Evolutionary conservation across 179 eudicot species (phyloP).

Genomic region (Camellia oleifera): DNA sequence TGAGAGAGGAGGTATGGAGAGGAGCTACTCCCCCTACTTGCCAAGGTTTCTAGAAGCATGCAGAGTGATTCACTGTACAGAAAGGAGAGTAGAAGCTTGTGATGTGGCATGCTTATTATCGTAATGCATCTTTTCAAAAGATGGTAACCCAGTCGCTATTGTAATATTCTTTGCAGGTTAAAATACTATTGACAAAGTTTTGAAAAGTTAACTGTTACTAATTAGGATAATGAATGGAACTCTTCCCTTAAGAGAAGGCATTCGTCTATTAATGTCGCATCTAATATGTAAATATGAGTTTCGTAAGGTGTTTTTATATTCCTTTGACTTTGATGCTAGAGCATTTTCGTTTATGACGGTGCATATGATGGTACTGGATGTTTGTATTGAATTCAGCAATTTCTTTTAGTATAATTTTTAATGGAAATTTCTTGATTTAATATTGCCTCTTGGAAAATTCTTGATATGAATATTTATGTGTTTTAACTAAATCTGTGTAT

Average conservation of each 20-base stretch:
- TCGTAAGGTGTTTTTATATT: background rate
- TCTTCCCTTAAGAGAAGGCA: background rate
- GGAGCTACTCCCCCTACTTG: too few species aligned
- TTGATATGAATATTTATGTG: background rate
- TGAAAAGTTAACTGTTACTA: too few species aligned
- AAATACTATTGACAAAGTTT: background rate
- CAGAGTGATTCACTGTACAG: background rate
- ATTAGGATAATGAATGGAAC: too few species aligned
- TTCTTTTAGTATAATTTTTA: background rate
- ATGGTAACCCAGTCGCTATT: background rate
- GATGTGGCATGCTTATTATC: background rate
- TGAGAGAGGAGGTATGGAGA: too few species aligned
- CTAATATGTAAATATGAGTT: background rate
- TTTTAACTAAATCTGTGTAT: too few species aligned
- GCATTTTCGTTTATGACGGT: background rate
- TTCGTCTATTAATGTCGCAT: slow-evolving; percentile 1
- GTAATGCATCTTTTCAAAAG: background rate
- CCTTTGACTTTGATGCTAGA: background rate
- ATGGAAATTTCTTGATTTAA: background rate
- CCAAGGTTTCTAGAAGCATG: background rate
- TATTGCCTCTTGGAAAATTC: background rate
- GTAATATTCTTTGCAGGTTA: background rate
- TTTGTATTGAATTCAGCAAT: background rate
- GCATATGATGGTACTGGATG: background rate
- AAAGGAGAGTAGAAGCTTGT: background rate